These are phyloP conservation scores for Lasiodiplodia sp. DNA, from an alignment of 2,329 filamentous ascomycete species.

Conservation along the genomic window DNA sequence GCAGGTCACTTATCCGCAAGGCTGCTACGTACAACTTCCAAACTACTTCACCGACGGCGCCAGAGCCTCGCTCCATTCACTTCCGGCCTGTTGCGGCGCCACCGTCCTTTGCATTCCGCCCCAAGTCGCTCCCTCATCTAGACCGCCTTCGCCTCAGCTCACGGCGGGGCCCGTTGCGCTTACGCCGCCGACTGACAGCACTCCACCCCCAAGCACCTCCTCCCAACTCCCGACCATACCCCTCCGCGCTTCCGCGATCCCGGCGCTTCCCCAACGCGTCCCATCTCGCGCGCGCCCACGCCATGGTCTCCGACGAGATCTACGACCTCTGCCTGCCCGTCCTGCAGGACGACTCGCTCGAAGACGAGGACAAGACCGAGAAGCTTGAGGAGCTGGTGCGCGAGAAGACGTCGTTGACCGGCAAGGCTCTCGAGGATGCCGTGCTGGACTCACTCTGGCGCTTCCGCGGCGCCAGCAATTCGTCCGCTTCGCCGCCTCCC, in stretches of 20 bases:
- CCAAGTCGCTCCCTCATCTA: slow-evolving; percentile 13
- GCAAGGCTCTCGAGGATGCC: slow-evolving; percentile 83
- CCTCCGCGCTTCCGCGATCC: slow-evolving; percentile 7
- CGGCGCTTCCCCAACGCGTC: background rate
- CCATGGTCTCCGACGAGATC: slow-evolving; percentile 90
- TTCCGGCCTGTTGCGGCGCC: slow-evolving; percentile 16
- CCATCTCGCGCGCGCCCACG: background rate
- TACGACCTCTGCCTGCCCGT: slow-evolving; percentile 92
- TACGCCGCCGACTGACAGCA: slow-evolving; percentile 28
- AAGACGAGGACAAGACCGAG: slow-evolving; percentile 96
- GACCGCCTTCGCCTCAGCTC: slow-evolving; percentile 24
- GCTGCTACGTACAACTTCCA: slow-evolving; percentile 14
- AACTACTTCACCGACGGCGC: slow-evolving; percentile 22
- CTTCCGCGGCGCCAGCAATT: slow-evolving; percentile 69
- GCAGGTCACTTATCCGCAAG: slow-evolving; percentile 2
- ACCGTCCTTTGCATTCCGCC: slow-evolving; percentile 16
- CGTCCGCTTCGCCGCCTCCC: slow-evolving; percentile 79
- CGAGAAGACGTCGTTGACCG: slow-evolving; percentile 77
- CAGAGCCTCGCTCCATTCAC: slow-evolving; percentile 21
- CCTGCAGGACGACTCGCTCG: slow-evolving; percentile 79
- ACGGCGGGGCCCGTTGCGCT: slow-evolving; percentile 25
- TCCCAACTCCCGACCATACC: background rate
- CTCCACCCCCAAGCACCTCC: slow-evolving; percentile 25
- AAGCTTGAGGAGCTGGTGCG: slow-evolving; percentile 85
- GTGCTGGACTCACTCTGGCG: slow-evolving; percentile 92